Base-by-base conservation (phyloP, 768 basidiomycete genomes). In the Rhodosporidiobolus sp. region DNA sequence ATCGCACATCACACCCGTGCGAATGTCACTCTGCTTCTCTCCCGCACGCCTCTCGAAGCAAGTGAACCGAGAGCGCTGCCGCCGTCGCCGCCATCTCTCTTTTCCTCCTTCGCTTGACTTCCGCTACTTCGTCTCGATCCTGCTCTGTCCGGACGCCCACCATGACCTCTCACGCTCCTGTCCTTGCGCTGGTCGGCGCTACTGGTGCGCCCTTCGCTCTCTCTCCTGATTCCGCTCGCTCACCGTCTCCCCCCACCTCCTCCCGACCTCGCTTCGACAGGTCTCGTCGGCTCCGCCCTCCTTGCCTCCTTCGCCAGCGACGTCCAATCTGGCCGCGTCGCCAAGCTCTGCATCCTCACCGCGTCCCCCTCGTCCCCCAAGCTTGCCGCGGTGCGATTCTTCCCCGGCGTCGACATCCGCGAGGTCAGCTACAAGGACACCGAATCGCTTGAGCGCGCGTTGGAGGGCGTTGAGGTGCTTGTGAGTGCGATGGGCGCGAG, bases 401-500 rank as follows among this genome's bases (percentile, higher is more conserved):
- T 11, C 19, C 0, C 3, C 26, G 14, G n/a, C 14, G 53, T 57
- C 26, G 32, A 38, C 12, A 34, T 69, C 32, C n/a, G 12, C 22
- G 28, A 49, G n/a, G 24, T 69, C 45, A 3, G 10, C 19, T 69
- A 56, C 48, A 5, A 19, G 20, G 54, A 48, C 22, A 1, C 22
- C 14, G 34, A 10, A 5, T 26, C 32, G 17, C 54, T 68, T 5
- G 43, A 54, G n/a, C 19, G 28, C 20, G 67, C 53, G 32, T 17
- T 69, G 32, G 4, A 22, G 20, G 67, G 61, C 3, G 61, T 30
- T 11, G 67, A 55, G 8, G 54, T 63, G 14, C 38, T 69, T 11
- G 61, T 69, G 7, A 56, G 53, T 19, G 61, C 67, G 26, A 69
- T 69, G 67, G 67, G 67, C 2, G 46, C 53, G 22, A 28, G 32